A percentile compares a stretch with the other conserved stretches of the same genome.
Evolutionary conservation across 1,139 yeast species (phyloP).

Genomic region (Insectozyma bohioensis): DNA sequence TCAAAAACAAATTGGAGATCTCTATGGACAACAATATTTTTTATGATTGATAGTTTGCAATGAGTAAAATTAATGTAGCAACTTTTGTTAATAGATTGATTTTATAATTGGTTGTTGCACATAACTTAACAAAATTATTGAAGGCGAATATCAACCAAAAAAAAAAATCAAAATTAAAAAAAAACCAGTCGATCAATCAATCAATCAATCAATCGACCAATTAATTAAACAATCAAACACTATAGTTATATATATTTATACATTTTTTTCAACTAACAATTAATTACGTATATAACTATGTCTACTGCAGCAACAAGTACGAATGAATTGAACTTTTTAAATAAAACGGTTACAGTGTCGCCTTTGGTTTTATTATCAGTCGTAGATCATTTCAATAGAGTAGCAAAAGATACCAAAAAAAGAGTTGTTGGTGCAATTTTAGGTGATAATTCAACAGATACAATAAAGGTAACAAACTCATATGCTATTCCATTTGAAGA

Average conservation of each 20-base stretch:
- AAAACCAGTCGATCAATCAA: too few species aligned
- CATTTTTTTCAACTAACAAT: too few species aligned
- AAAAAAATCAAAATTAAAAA: too few species aligned
- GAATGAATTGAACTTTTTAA: constrained; percentile 38
- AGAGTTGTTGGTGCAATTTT: constrained; percentile 92
- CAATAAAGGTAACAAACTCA: constrained; percentile 68
- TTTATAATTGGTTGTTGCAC: constrained; percentile 3
- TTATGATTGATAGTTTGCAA: background rate
- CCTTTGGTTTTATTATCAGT: constrained; percentile 93
- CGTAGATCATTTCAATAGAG: constrained; percentile 92
- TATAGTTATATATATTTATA: too few species aligned
- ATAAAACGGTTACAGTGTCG: constrained; percentile 82
- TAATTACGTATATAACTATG: constrained; percentile 8
- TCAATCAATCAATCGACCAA: too few species aligned
- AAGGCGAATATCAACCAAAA: too few species aligned
- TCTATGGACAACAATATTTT: too few species aligned
- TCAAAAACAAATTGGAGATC: too few species aligned
- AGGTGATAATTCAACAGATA: constrained; percentile 69
- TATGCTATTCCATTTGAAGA: constrained; percentile 96
- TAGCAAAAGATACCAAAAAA: constrained; percentile 64
- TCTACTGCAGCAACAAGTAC: constrained; percentile 10
- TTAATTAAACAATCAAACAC: too few species aligned
- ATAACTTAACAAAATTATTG: too few species aligned
- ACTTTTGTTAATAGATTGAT: background rate
- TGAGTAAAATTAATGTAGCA: too few species aligned